Conservation (phyloP, 75 land plant genomes). For the Cupressus sempervirens region DNA sequence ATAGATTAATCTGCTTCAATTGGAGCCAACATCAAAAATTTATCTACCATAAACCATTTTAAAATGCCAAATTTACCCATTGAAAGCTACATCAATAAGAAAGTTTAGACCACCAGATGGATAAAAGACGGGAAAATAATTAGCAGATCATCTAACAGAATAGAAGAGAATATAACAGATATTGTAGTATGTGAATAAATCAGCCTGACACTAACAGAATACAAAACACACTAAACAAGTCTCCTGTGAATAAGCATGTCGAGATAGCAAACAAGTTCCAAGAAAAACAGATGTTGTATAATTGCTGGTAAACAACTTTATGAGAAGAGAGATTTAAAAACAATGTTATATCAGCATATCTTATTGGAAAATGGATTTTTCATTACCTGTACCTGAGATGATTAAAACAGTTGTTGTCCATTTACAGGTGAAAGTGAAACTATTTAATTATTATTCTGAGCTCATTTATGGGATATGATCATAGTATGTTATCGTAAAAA, state of each 20-base stretch:
- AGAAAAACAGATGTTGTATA: neutral
- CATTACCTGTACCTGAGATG: neutral
- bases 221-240: too few species aligned
- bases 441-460: neutral
- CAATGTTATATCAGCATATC: neutral
- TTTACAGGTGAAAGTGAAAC: constrained; percentile 3
- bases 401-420: neutral
- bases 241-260: neutral
- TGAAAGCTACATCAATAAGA: neutral
- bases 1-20: neutral
- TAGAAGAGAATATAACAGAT: neutral
- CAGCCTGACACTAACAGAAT: neutral
- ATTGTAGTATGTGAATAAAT: neutral
- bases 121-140: neutral
- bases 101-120: neutral
- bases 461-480: neutral
- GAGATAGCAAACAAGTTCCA: neutral
- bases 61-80: neutral
- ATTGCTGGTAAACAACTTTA: neutral
- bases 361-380: neutral
- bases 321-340: neutral
- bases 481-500: neutral
- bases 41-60: neutral
- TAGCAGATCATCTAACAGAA: neutral
- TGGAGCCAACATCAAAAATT: neutral